Conservation (phyloP, 139 green algal species). For the Tetratostichococcus sp. region DNA sequence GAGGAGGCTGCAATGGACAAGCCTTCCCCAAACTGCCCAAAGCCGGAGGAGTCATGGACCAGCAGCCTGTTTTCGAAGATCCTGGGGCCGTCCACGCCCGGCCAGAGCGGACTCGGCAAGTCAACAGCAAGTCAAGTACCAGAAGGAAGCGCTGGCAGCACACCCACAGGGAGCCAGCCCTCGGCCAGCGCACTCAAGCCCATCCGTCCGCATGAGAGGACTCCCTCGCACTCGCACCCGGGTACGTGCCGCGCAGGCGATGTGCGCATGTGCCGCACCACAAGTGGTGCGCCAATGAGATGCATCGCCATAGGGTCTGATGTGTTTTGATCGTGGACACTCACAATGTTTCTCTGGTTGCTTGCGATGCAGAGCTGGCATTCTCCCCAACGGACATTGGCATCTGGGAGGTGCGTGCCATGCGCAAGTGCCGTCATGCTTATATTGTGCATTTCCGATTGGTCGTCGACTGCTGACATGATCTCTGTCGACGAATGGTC, state of each 20-base stretch:
- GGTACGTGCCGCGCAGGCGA: neutral
- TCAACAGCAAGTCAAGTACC: neutral
- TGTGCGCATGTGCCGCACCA: no score
- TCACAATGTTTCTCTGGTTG: no score
- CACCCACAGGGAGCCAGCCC: neutral
- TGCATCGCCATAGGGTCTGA: no score
- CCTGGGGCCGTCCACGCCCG: neutral
- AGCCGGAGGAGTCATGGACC: neutral
- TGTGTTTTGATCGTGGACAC: no score
- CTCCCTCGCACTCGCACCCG: neutral
- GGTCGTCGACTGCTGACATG: no score
- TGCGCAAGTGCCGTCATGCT: no score
- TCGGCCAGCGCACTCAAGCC: neutral
- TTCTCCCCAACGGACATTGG: conserved; percentile 19
- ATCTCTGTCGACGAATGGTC: no score
- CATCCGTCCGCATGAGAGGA: neutral
- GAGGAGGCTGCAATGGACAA: neutral
- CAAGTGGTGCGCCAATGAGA: no score
- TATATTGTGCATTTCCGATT: no score
- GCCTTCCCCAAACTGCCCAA: neutral
- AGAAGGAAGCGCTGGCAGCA: neutral
- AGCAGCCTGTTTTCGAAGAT: neutral
- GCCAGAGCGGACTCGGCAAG: neutral
- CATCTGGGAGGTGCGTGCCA: conserved; percentile 20
- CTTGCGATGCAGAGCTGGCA: conserved; percentile 11